Percentiles rank a stretch among this genome's conserved stretches.
Conservation (phyloP, 1,139 yeast genomes). For the Pichia sp. region DNA sequence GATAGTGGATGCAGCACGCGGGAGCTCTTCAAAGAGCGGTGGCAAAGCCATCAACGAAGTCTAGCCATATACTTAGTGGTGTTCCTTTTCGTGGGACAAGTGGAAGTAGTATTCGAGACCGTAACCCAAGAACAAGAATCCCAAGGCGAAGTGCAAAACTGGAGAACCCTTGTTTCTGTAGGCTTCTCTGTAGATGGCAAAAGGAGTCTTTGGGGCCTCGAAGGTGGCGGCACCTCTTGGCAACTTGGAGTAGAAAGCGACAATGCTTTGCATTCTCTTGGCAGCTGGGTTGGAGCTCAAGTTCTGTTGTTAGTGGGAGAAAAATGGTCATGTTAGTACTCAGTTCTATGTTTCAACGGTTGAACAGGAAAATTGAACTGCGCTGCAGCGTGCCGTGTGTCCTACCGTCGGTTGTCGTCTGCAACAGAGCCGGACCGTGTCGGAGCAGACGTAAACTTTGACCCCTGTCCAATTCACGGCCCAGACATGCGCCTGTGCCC, state of each 20-base stretch:
- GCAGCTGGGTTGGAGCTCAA: constrained; percentile 94
- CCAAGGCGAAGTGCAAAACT: constrained; percentile 70
- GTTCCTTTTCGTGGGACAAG: constrained; percentile 54
- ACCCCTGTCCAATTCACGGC: no score
- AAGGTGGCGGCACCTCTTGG: constrained; percentile 91
- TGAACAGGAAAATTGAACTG: no score
- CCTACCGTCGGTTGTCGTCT: no score
- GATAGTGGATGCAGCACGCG: neutral
- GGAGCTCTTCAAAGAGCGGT: neutral
- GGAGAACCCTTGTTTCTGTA: constrained; percentile 79
- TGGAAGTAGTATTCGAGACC: constrained; percentile 93
- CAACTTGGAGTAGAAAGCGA: constrained; percentile 88
- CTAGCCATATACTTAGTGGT: constrained; percentile 21
- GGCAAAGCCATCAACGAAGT: neutral
- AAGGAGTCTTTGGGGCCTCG: constrained; percentile 63
- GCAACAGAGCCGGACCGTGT: no score
- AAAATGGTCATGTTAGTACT: neutral
- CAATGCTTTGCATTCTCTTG: constrained; percentile 93
- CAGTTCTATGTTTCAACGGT: no score
- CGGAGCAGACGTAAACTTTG: no score
- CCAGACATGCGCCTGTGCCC: no score
- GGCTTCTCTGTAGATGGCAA: constrained; percentile 74
- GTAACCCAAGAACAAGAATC: constrained; percentile 76
- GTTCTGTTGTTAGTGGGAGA: constrained; percentile 46
- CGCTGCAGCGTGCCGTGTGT: no score